Percentiles rank a stretch among this genome's conserved stretches.
These are phyloP conservation scores for Aspergillus sparsus DNA, from an alignment of 495 filamentous ascomycete species.

Conservation along the genomic window DNA sequence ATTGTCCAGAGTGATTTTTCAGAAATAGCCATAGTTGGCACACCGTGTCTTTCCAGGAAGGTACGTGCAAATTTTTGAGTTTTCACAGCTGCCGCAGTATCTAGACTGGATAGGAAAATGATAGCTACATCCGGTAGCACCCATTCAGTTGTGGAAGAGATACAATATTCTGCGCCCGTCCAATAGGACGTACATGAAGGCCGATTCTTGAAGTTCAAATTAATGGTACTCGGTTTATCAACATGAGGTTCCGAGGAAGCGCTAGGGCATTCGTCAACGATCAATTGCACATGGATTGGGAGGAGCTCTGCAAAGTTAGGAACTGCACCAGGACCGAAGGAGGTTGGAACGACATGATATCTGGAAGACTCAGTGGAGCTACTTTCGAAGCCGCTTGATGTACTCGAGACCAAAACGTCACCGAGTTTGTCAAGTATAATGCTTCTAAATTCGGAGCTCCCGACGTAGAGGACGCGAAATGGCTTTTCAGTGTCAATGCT, in stretches of 20 bases:
- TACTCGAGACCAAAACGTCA: conserved; percentile 59
- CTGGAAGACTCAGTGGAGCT: conserved; percentile 57
- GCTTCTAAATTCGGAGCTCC: conserved; percentile 60
- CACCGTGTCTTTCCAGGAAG: conserved; percentile 64
- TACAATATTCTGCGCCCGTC: conserved; percentile 48
- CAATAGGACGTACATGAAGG: conserved; percentile 47
- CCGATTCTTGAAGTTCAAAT: conserved; percentile 60
- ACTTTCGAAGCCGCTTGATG: conserved; percentile 40
- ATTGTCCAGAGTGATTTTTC: conserved; percentile 57
- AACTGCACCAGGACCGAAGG: conserved; percentile 59
- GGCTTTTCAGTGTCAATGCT: conserved; percentile 64
- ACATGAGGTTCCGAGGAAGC: conserved; percentile 49
- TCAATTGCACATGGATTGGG: conserved; percentile 73
- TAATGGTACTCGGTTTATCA: conserved; percentile 48
- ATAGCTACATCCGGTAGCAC: conserved; percentile 70
- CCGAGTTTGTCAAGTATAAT: conserved; percentile 76
- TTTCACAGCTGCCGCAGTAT: conserved; percentile 47
- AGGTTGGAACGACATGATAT: conserved; percentile 75
- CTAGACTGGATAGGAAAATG: conserved; percentile 61
- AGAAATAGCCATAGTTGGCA: conserved; percentile 69
- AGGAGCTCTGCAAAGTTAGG: conserved; percentile 68
- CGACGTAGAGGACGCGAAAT: conserved; percentile 69
- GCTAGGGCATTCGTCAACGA: conserved; percentile 68
- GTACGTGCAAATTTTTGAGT: conserved; percentile 56
- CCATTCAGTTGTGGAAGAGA: conserved; percentile 55